Evolutionary conservation across 805 yeast genomes (phyloP), one percentile per base, ranked within the genome.

Genomic region (Scheffersomyces lignosus): DNA sequence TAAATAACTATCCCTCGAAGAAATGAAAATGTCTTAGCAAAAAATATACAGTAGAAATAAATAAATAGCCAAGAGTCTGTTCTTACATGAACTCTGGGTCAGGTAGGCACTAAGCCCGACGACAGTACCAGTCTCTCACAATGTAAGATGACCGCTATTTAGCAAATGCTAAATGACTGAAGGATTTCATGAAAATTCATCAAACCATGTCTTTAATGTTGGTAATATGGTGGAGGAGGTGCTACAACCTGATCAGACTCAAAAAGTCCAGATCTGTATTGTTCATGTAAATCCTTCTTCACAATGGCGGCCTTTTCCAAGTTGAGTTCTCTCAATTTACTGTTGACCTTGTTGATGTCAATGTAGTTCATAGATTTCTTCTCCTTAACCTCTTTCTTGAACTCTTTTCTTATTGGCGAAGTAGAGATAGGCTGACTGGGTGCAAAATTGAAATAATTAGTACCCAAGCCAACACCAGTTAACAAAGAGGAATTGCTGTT

Each of bases 391-490:
- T 17, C 15, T 17, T 18, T 20, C 38, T 33, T 18, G 37, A 35
- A 13, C 5, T 54, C 56, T 25, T 34, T 43, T 7, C 47, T 31
- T 22, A 58, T 58, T 13, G 64, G 71, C 27, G 66, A 57, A 3
- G 59, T 55, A 9, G 56, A 47, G 22, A 48, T 44, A 15, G 51
- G 54, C 22, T 36, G 49, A 20, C 16, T 25, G 13, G 53, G 43
- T 33, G 58, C 47, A 33, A 66, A 59, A 32, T 58, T 54, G 44
- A 64, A 61, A 41, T 58, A 62, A 29, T 60, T 56, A 43, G 60
- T 66, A 5, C 74, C 71, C 33, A 69, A 53, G 2, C 74, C 74
- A 10, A 68, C 64, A 50, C 52, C 27, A 51, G 44, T 28, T 22
- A 40, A 33, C 15, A 40, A 23, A 18, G 44, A 40, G 13, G 40